A percentile compares a stretch with the other conserved stretches of the same genome.
Evolutionary conservation across 176 grass and related monocot genomes (phyloP).

Genomic region (Oryza meridionalis): DNA sequence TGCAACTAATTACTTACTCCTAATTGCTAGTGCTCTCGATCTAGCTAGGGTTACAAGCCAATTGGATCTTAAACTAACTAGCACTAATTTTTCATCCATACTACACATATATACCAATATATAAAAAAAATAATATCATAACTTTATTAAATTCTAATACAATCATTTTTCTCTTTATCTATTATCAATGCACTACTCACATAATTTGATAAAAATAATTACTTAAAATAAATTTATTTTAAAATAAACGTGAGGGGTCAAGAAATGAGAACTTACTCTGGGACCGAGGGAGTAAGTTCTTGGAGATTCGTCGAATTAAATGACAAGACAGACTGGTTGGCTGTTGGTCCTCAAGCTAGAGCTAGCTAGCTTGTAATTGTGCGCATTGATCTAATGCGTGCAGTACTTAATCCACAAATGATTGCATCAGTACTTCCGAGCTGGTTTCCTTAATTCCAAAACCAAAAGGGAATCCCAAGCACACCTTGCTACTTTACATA

Average conservation of each 20-base stretch:
- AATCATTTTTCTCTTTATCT: no score
- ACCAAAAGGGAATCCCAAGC: slow-evolving; percentile 2
- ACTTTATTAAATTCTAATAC: no score
- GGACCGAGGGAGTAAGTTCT: background rate
- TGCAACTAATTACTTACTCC: background rate
- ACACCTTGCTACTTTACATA: background rate
- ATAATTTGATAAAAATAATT: no score
- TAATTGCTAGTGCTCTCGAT: background rate
- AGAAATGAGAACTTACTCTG: no score
- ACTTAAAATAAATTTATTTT: no score
- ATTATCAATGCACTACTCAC: no score
- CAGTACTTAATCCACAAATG: background rate
- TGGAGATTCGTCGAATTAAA: background rate
- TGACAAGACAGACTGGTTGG: background rate
- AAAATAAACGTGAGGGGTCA: no score
- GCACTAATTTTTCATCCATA: background rate
- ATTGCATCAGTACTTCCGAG: slow-evolving; percentile 1
- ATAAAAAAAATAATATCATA: no score
- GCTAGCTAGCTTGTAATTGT: slow-evolving; percentile 5
- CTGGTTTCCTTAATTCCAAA: background rate
- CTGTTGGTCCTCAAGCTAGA: background rate
- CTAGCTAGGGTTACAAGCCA: background rate
- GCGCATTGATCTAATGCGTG: background rate
- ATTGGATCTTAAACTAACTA: slow-evolving; percentile 35
- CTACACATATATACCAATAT: no score